Evolutionary conservation across 306 rosid species (phyloP), one percentile per base, ranked within the genome.

Genomic region (Prunus mongolica): DNA sequence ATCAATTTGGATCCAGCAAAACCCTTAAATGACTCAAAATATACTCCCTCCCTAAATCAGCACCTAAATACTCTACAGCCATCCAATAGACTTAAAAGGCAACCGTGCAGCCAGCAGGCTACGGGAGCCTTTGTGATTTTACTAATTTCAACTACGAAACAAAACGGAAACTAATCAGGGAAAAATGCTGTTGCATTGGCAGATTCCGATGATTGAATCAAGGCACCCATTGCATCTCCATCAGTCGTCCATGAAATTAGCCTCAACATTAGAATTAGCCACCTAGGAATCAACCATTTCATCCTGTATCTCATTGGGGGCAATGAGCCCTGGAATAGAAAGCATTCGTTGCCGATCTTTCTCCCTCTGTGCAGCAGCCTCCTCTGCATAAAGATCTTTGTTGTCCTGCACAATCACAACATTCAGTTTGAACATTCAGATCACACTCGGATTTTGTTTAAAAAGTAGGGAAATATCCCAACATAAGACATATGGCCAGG

Each of bases 361-460:
- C 83, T 96, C 99, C 70, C 90, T 88, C 88, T 92, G 98, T 74
- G 88, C 97, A 51, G 99, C 97, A 57, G 99, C 97, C 84, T 96
- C 99, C 83, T 96, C 99, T 3, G 98, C 97, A 71, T 92, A 92
- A 22, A 96, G 93, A 84, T 96, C 99, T 74, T 96, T 96, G 84
- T 96, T 96, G 81, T 92, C 99, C 97, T 96, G 90, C 70, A 86
- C 46, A 62, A 62, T 62, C 12, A 62, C 67, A 62, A 15, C 6
- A 30, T 28, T 6, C 22, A 69, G 75, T 68, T 64, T 47, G 25
- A 76, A 69, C 34, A 80, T 28, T 49, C 69, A n/a, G 0, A 65
- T 65, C 20, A 47, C 15, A 28, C 28, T n/a, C 1, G 38, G 38
- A 34, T 34, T 5, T 34, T 34, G 38, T 34, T 34, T 1, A 34